Percentiles rank a stretch among this genome's conserved stretches.
Conservation (phyloP, 306 rosid species). For the Cercis canadensis region DNA sequence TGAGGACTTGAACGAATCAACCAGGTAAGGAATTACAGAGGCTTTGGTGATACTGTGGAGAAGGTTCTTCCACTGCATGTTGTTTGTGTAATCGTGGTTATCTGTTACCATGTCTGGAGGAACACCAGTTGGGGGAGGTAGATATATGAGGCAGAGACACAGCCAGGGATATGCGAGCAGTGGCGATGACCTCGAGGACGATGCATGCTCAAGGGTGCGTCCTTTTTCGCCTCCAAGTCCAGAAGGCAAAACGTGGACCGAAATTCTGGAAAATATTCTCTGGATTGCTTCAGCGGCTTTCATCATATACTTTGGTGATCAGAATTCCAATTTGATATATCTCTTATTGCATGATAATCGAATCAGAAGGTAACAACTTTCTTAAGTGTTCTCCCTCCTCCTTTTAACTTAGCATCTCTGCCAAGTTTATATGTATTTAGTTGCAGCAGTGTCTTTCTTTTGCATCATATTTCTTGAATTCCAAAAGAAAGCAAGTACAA, state of each 20-base stretch:
- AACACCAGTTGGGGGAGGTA: conserved; percentile 81
- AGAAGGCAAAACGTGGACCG: conserved; percentile 66
- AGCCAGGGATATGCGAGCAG: conserved; percentile 94
- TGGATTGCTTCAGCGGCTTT: conserved; percentile 93
- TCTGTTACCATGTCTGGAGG: conserved; percentile 85
- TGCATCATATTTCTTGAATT: too few species aligned
- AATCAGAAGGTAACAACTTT: conserved; percentile 70
- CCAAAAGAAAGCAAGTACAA: too few species aligned
- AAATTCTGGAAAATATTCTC: conserved; percentile 73
- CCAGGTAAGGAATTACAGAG: conserved; percentile 29
- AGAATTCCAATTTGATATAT: conserved; percentile 74
- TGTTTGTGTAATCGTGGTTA: conserved; percentile 40
- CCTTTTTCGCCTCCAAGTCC: conserved; percentile 50
- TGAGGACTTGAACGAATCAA: conserved; percentile 27
- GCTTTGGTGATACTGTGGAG: conserved; percentile 42
- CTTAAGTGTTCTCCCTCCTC: neutral
- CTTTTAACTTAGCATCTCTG: neutral
- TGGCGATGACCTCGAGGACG: conserved; percentile 97
- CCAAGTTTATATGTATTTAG: conserved; percentile 11
- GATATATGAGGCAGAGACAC: conserved; percentile 92
- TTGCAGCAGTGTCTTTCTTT: neutral
- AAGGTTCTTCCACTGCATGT: conserved; percentile 36
- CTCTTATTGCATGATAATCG: conserved; percentile 84
- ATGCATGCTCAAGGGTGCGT: conserved; percentile 81
- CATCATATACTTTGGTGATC: conserved; percentile 84